Evolutionary conservation across 2,329 filamentous ascomycete species (phyloP), one percentile per base, ranked within the genome.

Genomic region (Coleophoma eucalyptorum): DNA sequence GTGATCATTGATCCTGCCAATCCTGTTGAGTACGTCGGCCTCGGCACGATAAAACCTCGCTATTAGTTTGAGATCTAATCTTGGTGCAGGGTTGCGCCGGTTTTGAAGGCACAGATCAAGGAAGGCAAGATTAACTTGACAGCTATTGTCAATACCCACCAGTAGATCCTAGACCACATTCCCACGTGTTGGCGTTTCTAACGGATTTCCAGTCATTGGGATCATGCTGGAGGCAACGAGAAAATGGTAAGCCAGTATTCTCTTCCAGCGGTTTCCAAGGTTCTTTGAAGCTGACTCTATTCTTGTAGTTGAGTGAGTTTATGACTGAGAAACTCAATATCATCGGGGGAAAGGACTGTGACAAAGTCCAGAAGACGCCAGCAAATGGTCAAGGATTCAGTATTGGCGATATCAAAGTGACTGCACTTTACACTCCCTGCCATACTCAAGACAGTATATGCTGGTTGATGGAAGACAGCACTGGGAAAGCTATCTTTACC

Each of bases 381-480:
- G 71, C 73, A 3, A 81, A 97, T 67, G 83, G 85, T 37, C 83
- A 90, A 58, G 82, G 77, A 3, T 96, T 97, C 76, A 86, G 82
- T 56, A 83, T 99, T 55, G 94, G 94, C 50, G 79, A 80, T 59
- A 94, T 99, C 68, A 79, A 80, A 13, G 87, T 97, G 51, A 93
- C 82, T 66, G 88, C 89, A 20, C 75, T 97, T n/a, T 89, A 97
- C 71, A 99, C 94, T 12, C 94, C 94, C 2, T 99, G 94, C 69
- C 94, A 99, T 68, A 99, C 94, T 1, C 92, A 97, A 73, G 94
- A 99, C 73, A 97, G 92, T 69, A 96, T 99, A 67, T 99, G 94
- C 77, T 99, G 86, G 75, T 90, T 85, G 60, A 84, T 94, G 75
- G 83, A 96, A 70, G 93, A 99, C 64, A 85, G 83, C 18, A 75